Conservation (phyloP, 371 early-diverging fungal species). For the Lichtheimia ornata region DNA sequence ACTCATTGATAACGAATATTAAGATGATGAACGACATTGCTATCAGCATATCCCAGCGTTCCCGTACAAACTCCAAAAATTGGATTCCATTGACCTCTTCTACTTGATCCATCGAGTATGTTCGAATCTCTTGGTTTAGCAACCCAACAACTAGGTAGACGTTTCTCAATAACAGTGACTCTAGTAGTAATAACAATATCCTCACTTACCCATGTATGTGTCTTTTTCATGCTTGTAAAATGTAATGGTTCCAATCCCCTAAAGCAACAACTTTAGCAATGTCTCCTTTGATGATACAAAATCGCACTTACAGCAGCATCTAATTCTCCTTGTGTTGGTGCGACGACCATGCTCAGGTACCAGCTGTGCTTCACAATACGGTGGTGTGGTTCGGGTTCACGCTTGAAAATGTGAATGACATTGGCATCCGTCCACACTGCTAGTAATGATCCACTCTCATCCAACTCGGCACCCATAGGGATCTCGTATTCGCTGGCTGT, state of each 20-base stretch:
- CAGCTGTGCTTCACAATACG: not conserved
- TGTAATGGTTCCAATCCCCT: conserved; percentile 11
- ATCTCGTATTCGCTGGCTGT: conserved; percentile 22
- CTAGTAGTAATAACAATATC: not conserved
- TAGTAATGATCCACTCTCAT: conserved; percentile 26
- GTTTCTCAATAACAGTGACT: not conserved
- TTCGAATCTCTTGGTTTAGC: conserved; percentile 9
- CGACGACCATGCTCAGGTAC: conserved; percentile 11
- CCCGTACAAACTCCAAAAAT: conserved; percentile 8
- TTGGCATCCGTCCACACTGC: conserved; percentile 44
- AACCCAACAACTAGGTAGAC: conserved; percentile 9
- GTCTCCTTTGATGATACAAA: not conserved
- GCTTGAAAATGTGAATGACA: conserved; percentile 27
- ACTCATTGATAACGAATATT: conserved; percentile 19
- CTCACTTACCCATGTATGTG: conserved; percentile 11
- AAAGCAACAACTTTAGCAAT: not conserved
- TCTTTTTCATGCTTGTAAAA: conserved; percentile 6
- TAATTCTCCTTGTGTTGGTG: conserved; percentile 6
- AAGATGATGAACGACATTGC: conserved; percentile 22
- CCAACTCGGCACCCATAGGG: conserved; percentile 30
- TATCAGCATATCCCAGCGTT: conserved; percentile 16
- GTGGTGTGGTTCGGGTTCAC: conserved; percentile 4
- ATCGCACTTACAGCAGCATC: conserved; percentile 3
- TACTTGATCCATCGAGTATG: conserved; percentile 11
- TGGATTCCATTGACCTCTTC: not conserved